Evolutionary conservation across 2,329 filamentous ascomycete genomes (phyloP).

Genomic region (Pseudogymnoascus sp.): DNA sequence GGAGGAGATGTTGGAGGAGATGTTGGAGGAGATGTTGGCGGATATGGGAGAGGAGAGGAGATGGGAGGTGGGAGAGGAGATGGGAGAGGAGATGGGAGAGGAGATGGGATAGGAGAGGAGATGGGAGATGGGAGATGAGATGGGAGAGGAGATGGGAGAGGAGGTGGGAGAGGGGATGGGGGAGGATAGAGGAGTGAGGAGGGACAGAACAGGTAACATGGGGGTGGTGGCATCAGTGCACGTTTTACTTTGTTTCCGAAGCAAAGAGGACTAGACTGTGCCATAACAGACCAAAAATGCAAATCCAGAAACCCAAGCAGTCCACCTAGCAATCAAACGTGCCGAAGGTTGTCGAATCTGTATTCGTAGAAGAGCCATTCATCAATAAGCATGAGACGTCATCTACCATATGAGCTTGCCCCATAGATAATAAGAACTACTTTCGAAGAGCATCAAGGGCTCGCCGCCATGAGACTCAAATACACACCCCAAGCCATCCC

Average conservation of each 20-base stretch:
- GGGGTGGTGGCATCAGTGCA: neutral
- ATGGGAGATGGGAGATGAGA: neutral
- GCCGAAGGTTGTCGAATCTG: neutral
- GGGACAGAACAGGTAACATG: neutral
- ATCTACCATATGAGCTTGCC: neutral
- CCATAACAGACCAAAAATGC: neutral
- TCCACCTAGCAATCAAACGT: too few relatives aligned
- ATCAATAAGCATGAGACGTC: neutral
- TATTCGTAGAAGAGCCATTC: neutral
- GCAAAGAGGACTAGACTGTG: neutral
- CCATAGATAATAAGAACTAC: neutral
- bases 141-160: neutral
- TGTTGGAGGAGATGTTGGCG: too few relatives aligned
- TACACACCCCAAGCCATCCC: conserved; percentile 70
- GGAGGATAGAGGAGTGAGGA: neutral
- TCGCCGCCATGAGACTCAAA: conserved; percentile 53
- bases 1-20: neutral
- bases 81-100: neutral
- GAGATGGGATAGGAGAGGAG: neutral
- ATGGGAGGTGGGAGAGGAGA: neutral
- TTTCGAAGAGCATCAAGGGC: neutral
- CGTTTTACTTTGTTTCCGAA: neutral
- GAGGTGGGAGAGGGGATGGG: neutral
- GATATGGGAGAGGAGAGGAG: neutral
- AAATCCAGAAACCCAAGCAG: neutral